Evolutionary conservation across 306 rosid genomes (phyloP), one percentile per base, ranked within the genome.

Genomic region (Prunus campanulata): DNA sequence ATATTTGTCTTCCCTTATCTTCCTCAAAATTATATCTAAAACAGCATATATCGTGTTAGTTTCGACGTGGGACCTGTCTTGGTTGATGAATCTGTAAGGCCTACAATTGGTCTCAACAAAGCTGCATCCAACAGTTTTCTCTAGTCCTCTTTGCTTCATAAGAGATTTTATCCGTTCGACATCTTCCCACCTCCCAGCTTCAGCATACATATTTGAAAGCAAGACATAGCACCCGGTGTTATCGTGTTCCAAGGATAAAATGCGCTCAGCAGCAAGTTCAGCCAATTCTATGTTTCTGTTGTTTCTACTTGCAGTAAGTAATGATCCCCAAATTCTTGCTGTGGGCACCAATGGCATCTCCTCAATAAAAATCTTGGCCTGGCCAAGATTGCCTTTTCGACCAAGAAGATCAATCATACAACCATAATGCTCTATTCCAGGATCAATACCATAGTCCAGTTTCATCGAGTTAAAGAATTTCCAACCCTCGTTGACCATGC

Each of bases 301-400:
- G 59, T 87, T 85, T 74, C 86, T 87, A 55, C 88, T 71, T 19
- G 94, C 91, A 50, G 80, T 79, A 18, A 87, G 77, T 56, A 90
- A 82, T 2, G 91, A 85, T 11, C 91, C 94, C 91, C 91, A 90
- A 25, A 90, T 85, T 66, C 86, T 68, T 25, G 89, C 91, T 8
- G 89, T 84, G 25, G 87, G 86, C 35, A 30, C 66, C 81, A 90
- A 46, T 16, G 86, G 79, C 83, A 86, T 84, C 77, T 81, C 82
- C 6, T 86, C 78, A 20, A 90, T 81, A 63, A 90, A 87, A 30
- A 27, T 66, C 83, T 78, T 74, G 79, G 94, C 91, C 80, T 11
- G 74, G 24, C 80, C 81, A 30, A 87, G 70, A 47, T 87, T 66
- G 4, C 90, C 86, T 2, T 79, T 61, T 39, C 85, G 83, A 13